phyloP scores from a whole-genome alignment of 1,139 yeast genomes.

The Protomyces arabidopsidicola region DNA sequence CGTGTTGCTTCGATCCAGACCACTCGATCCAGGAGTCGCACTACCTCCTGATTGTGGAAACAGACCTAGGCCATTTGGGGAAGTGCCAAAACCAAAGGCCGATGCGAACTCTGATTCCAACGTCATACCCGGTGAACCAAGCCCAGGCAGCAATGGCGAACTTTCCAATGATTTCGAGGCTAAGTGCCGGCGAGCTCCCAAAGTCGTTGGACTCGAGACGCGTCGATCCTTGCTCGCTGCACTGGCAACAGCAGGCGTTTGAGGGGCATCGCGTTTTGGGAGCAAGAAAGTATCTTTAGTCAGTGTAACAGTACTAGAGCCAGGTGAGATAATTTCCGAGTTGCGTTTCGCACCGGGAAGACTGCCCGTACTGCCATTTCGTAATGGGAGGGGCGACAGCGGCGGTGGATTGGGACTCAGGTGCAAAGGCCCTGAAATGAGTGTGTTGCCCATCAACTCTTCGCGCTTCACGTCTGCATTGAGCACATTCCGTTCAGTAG shows the following conservation, averaged over 20 bases:
- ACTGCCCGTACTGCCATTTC: background rate
- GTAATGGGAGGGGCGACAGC: background rate
- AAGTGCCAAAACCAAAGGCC: background rate
- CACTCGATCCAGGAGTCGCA: background rate
- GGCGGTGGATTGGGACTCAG: background rate
- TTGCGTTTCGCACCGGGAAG: background rate
- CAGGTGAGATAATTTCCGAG: background rate
- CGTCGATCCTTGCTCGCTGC: background rate
- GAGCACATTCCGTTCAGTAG: background rate
- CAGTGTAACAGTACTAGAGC: background rate
- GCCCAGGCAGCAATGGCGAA: constrained; percentile 4
- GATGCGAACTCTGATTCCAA: constrained; percentile 12
- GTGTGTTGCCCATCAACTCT: background rate
- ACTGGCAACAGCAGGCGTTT: background rate
- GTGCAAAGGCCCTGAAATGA: background rate
- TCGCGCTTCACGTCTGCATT: background rate
- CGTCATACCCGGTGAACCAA: constrained; percentile 5
- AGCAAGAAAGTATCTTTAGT: background rate
- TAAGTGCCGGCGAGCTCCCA: background rate
- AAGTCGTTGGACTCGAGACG: background rate
- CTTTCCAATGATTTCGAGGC: constrained; percentile 13
- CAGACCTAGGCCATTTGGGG: background rate
- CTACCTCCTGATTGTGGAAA: constrained; percentile 5
- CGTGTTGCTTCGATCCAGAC: constrained; percentile 14
- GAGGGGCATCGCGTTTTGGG: background rate